Evolutionary conservation across 768 basidiomycete species (phyloP).

Genomic region (Boletus sp.): DNA sequence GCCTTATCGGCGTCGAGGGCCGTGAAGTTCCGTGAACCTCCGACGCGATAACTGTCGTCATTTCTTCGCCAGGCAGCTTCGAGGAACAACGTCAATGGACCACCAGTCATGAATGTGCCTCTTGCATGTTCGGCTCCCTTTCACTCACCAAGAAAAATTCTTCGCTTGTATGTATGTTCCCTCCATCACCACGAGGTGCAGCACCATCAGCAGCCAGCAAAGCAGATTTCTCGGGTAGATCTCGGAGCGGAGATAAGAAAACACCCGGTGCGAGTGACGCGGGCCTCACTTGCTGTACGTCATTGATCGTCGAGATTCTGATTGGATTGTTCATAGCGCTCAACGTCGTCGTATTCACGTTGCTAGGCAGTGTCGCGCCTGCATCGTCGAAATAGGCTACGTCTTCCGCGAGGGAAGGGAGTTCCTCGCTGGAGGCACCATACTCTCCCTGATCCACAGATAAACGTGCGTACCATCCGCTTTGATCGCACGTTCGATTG

Average conservation of each 20-base stretch:
- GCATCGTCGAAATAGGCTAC: constrained; percentile 4
- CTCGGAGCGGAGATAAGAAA: constrained; percentile 32
- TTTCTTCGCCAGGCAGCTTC: constrained; percentile 9
- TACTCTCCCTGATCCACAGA: constrained; percentile 7
- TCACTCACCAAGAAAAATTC: constrained; percentile 18
- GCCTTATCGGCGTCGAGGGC: constrained; percentile 24
- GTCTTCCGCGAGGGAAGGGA: constrained; percentile 6
- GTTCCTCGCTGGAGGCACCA: constrained; percentile 14
- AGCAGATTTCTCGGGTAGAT: constrained; percentile 2
- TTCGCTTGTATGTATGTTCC: constrained; percentile 6
- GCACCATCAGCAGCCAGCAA: constrained; percentile 3
- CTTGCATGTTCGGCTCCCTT: background rate
- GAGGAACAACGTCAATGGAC: background rate
- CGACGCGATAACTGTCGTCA: background rate
- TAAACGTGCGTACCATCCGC: constrained; percentile 12
- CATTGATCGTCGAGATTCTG: constrained; percentile 9
- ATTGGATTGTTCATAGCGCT: background rate
- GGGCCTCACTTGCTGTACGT: constrained; percentile 9
- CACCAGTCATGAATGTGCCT: constrained; percentile 2
- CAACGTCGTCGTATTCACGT: constrained; percentile 1
- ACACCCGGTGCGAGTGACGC: constrained; percentile 23
- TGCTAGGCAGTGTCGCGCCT: constrained; percentile 6
- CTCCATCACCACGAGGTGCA: constrained; percentile 19
- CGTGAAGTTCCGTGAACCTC: background rate
- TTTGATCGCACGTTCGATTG: constrained; percentile 16